Percentiles rank a stretch among this genome's conserved stretches.
Evolutionary conservation across 2,329 filamentous ascomycete genomes (phyloP).

Genomic region (Talaromyces sp.): DNA sequence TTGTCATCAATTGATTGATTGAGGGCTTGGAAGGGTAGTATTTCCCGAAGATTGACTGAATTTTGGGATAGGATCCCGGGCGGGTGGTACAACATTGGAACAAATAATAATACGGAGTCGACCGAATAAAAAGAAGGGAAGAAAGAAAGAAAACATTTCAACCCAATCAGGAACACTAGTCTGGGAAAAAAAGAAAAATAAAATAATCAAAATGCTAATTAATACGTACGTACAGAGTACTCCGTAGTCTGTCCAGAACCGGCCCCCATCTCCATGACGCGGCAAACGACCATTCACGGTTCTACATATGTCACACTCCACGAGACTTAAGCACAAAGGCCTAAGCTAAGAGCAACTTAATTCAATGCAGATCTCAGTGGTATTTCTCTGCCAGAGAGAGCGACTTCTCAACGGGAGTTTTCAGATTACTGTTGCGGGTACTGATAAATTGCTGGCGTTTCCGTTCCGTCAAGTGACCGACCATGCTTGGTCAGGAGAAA

Average conservation of each 20-base stretch:
- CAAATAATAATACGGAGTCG: neutral
- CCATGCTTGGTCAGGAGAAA: neutral
- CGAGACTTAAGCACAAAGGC: neutral
- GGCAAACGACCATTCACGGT: neutral
- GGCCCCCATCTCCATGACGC: neutral
- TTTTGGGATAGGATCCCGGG: neutral
- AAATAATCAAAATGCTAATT: neutral
- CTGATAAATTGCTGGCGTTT: neutral
- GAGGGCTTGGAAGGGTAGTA: neutral
- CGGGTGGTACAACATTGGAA: neutral
- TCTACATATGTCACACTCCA: neutral
- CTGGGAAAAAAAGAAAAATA: neutral
- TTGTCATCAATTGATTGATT: neutral
- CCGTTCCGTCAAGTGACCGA: neutral
- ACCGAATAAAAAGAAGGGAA: neutral
- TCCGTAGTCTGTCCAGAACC: neutral
- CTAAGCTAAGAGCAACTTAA: neutral
- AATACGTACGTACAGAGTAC: no score
- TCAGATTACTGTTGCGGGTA: neutral
- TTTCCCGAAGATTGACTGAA: neutral
- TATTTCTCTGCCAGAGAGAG: no score
- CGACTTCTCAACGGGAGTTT: neutral
- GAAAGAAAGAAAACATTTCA: neutral
- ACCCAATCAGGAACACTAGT: neutral
- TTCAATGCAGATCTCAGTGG: no score